phyloP scores from a whole-genome alignment of 768 basidiomycete species.

The Russula dissimulans region DNA sequence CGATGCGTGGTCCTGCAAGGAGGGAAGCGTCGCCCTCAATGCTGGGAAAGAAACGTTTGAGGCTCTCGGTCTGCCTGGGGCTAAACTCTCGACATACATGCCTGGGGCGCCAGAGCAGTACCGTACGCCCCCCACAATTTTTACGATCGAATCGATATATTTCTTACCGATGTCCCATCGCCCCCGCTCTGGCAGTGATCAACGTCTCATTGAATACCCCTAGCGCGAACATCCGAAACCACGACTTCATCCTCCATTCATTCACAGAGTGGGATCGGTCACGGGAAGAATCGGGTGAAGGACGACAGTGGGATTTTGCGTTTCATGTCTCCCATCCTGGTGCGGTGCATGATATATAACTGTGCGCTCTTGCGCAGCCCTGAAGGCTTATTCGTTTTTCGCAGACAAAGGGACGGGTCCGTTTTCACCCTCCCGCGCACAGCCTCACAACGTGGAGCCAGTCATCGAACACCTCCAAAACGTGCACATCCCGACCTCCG shows the following conservation, averaged over 20 bases:
- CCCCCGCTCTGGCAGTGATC: neutral
- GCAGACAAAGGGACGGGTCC: neutral
- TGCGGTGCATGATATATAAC: neutral
- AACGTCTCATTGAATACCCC: constrained; percentile 1
- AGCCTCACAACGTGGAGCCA: constrained; percentile 21
- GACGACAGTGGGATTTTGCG: constrained; percentile 19
- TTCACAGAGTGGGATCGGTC: constrained; percentile 11
- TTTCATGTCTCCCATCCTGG: constrained; percentile 10
- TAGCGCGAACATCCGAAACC: constrained; percentile 10
- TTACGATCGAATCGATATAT: constrained; percentile 33
- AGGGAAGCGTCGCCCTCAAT: constrained; percentile 49
- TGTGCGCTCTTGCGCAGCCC: neutral
- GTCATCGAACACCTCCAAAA: constrained; percentile 24
- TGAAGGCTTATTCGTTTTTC: neutral
- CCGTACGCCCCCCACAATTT: neutral
- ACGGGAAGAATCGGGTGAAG: constrained; percentile 14
- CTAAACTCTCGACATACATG: constrained; percentile 38
- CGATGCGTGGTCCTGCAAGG: constrained; percentile 60
- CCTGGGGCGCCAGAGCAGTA: constrained; percentile 36
- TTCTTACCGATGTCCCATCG: constrained; percentile 5
- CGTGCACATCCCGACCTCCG: constrained; percentile 35
- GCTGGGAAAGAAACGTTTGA: constrained; percentile 52
- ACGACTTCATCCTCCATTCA: constrained; percentile 1
- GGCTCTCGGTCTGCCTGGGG: constrained; percentile 49
- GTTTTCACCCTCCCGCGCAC: neutral